Percentiles rank a stretch among this genome's conserved stretches.
phyloP scores from a whole-genome alignment of 768 basidiomycete genomes.

The Baorangia bicolor region DNA sequence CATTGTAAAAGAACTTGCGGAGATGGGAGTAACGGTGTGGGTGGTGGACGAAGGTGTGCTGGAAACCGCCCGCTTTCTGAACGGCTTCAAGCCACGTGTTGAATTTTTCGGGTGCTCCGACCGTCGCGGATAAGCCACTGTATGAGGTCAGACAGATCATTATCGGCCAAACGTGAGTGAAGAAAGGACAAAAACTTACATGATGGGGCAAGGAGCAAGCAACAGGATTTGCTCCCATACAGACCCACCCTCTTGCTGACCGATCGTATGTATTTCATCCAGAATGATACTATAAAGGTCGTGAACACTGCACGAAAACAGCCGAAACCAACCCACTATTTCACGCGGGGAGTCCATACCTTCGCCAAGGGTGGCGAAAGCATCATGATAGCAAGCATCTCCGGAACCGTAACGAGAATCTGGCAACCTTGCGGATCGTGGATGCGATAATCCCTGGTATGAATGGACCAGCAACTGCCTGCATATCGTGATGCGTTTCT shows the following conservation, averaged over 20 bases:
- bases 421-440: constrained; percentile 67
- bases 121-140: constrained; percentile 71
- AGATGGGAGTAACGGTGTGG: constrained; percentile 73
- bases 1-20: constrained; percentile 61
- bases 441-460: constrained; percentile 62
- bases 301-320: not conserved
- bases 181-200: constrained; percentile 41
- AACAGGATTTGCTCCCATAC: constrained; percentile 78
- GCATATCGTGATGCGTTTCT: not conserved
- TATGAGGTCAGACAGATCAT: not conserved
- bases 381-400: constrained; percentile 66
- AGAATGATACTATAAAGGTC: constrained; percentile 55
- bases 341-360: constrained; percentile 61
- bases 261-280: constrained; percentile 58
- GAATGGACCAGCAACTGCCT: constrained; percentile 65
- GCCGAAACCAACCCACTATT: constrained; percentile 41
- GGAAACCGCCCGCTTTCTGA: constrained; percentile 56
- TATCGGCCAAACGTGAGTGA: not conserved
- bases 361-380: constrained; percentile 63
- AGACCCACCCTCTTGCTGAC: constrained; percentile 65
- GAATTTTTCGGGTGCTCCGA: constrained; percentile 64
- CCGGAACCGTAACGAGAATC: constrained; percentile 73
- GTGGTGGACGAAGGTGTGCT: constrained; percentile 60
- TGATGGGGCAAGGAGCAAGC: constrained; percentile 68
- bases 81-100: constrained; percentile 64